Conservation (phyloP, 1,139 yeast genomes). For the Saccharomyces pastorianus region DNA sequence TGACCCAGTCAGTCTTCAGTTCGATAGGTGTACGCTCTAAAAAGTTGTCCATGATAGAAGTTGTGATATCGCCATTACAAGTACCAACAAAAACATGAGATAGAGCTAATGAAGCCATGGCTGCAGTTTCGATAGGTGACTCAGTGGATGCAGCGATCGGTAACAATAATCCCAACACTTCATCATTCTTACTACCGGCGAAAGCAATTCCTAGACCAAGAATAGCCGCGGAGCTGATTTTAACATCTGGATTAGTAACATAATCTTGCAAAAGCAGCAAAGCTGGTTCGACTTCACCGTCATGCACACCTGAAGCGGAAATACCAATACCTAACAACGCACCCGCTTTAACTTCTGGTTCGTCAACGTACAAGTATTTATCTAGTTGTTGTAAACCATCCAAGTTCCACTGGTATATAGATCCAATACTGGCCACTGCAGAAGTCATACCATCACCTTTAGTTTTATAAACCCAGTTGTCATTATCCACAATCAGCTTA, state of each 20-base stretch:
- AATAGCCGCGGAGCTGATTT: slow-evolving; percentile 71
- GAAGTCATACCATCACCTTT: slow-evolving; percentile 91
- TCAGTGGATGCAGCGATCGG: slow-evolving; percentile 82
- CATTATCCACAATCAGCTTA: slow-evolving; percentile 70
- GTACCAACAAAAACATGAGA: slow-evolving; percentile 96
- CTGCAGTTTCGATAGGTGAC: slow-evolving; percentile 66
- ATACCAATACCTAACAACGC: slow-evolving; percentile 93
- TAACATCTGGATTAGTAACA: slow-evolving; percentile 45
- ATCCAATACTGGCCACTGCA: slow-evolving; percentile 87
- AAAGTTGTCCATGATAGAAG: slow-evolving; percentile 81
- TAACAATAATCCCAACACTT: slow-evolving; percentile 63
- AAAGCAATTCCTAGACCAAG: slow-evolving; percentile 90
- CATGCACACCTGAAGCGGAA: slow-evolving; percentile 89
- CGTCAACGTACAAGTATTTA: slow-evolving; percentile 78
- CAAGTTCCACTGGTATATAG: slow-evolving; percentile 86
- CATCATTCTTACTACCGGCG: slow-evolving; percentile 89
- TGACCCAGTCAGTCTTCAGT: slow-evolving; percentile 76
- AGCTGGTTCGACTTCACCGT: slow-evolving; percentile 85
- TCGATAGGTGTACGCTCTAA: slow-evolving; percentile 77
- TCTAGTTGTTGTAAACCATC: slow-evolving; percentile 88
- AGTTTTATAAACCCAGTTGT: slow-evolving; percentile 85
- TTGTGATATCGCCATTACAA: slow-evolving; percentile 88
- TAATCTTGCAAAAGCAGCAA: slow-evolving; percentile 78
- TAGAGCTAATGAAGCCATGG: slow-evolving; percentile 82
- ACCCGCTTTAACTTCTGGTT: slow-evolving; percentile 89